Evolutionary conservation across 208 protist species (phyloP).

Genomic region (Entamoeba moshkovskii): DNA sequence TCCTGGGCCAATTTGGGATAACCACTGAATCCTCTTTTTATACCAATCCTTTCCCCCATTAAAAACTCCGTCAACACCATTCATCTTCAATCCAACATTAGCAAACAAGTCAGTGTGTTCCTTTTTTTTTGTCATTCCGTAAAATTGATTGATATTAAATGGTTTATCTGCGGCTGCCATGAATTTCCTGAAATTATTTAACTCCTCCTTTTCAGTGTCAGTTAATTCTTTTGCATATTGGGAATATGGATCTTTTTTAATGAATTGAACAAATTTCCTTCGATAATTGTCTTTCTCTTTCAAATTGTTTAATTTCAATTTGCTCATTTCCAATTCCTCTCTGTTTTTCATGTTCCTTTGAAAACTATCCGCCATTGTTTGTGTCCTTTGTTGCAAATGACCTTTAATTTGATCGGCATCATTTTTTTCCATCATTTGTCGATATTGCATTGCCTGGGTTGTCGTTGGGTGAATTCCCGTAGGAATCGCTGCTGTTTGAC

Average conservation of each 20-base stretch:
- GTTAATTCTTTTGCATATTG: neutral
- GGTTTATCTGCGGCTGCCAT: neutral
- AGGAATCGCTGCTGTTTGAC: neutral
- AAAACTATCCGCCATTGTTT: neutral
- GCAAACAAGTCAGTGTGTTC: neutral
- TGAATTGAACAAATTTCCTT: neutral
- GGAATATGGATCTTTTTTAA: neutral
- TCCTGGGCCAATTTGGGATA: neutral
- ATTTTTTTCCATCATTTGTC: neutral
- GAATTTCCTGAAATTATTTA: neutral
- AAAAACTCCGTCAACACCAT: neutral
- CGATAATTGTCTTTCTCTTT: neutral
- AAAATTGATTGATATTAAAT: neutral
- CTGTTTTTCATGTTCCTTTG: neutral
- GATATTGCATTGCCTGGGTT: neutral
- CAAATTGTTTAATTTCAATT: neutral
- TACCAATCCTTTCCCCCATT: neutral
- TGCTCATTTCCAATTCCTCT: neutral
- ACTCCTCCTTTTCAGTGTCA: neutral
- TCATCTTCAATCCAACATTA: neutral
- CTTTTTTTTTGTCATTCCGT: neutral
- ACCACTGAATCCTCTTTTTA: neutral
- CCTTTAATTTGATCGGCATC: neutral
- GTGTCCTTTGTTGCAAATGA: neutral
- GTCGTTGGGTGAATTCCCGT: neutral